Percentiles rank a stretch among this genome's conserved stretches.
Conservation (phyloP, 2,329 filamentous ascomycete species). For the Colletotrichum nymphaeae region DNA sequence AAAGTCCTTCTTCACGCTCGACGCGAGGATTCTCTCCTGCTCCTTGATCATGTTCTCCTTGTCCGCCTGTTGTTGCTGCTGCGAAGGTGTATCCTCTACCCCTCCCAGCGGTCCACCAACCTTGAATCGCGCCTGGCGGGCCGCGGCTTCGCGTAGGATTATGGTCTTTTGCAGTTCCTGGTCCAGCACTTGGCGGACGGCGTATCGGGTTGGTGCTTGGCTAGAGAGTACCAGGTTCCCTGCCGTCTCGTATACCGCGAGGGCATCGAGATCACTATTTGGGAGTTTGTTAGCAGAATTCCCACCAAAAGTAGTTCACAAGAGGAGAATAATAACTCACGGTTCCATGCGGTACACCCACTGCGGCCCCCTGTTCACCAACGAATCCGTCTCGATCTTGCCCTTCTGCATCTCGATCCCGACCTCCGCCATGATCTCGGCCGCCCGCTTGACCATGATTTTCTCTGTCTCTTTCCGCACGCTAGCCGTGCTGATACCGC, state of each 20-base stretch:
- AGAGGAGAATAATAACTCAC: conserved; percentile 60
- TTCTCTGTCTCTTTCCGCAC: conserved; percentile 91
- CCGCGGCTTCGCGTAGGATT: conserved; percentile 72
- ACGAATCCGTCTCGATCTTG: conserved; percentile 77
- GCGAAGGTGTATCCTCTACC: conserved; percentile 38
- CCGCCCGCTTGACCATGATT: conserved; percentile 80
- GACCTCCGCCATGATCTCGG: conserved; percentile 84
- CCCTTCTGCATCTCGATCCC: conserved; percentile 85
- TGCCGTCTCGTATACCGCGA: conserved; percentile 80
- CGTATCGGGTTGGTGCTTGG: conserved; percentile 84
- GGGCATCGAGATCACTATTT: conserved; percentile 76
- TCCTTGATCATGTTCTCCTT: conserved; percentile 52
- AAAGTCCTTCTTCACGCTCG: conserved; percentile 79
- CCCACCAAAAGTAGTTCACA: background rate
- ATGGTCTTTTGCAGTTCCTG: conserved; percentile 86
- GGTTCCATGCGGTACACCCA: conserved; percentile 97
- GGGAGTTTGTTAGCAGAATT: conserved; percentile 23
- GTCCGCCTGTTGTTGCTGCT: conserved; percentile 46
- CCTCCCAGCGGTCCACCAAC: conserved; percentile 48
- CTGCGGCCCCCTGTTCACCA: conserved; percentile 67
- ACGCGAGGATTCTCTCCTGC: conserved; percentile 45
- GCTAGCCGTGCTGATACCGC: conserved; percentile 78
- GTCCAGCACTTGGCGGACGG: conserved; percentile 91
- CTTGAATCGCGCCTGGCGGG: conserved; percentile 73
- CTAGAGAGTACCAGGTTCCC: conserved; percentile 64